These are phyloP conservation scores for Diaporthe vexans DNA, from an alignment of 2,329 filamentous ascomycete genomes.

Conservation along the genomic window DNA sequence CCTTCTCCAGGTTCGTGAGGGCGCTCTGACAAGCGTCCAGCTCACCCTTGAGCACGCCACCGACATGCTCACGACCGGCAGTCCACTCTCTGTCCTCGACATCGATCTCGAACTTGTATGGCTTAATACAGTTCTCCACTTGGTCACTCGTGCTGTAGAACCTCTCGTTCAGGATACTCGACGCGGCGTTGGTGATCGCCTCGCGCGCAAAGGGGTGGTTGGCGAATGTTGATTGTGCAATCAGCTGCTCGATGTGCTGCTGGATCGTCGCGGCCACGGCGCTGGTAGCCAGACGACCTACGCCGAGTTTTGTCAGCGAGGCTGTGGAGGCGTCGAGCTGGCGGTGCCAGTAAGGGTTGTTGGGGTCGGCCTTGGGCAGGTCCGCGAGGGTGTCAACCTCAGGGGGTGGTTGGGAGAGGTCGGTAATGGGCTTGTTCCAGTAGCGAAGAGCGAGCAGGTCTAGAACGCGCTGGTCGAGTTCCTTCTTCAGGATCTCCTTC, in stretches of 20 bases:
- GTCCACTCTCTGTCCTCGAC: conserved; percentile 92
- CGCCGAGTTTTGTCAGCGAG: conserved; percentile 91
- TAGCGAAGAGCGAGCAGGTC: conserved; percentile 94
- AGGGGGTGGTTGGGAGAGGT: conserved; percentile 75
- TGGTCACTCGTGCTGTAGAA: conserved; percentile 98
- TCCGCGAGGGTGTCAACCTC: conserved; percentile 82
- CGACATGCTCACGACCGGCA: conserved; percentile 86
- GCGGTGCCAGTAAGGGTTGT: conserved; percentile 91
- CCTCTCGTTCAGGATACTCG: conserved; percentile 90
- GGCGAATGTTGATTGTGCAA: conserved; percentile 86
- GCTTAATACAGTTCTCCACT: conserved; percentile 98
- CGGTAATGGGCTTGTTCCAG: conserved; percentile 96
- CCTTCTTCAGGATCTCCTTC: conserved; percentile 87
- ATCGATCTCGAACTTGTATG: conserved; percentile 98
- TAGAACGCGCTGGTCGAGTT: conserved; percentile 94
- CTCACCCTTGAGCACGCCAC: conserved; percentile 86
- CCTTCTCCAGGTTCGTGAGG: conserved; percentile 79
- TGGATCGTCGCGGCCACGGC: conserved; percentile 93
- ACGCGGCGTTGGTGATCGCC: conserved; percentile 92
- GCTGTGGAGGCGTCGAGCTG: conserved; percentile 95
- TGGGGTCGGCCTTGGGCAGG: conserved; percentile 86
- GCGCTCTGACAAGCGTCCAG: conserved; percentile 86
- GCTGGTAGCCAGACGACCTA: conserved; percentile 91
- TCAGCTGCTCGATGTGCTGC: conserved; percentile 82
- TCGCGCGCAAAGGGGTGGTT: conserved; percentile 92